Evolutionary conservation across 495 filamentous ascomycete species (phyloP), one percentile per base, ranked within the genome.

Genomic region (Penicillium lividum): DNA sequence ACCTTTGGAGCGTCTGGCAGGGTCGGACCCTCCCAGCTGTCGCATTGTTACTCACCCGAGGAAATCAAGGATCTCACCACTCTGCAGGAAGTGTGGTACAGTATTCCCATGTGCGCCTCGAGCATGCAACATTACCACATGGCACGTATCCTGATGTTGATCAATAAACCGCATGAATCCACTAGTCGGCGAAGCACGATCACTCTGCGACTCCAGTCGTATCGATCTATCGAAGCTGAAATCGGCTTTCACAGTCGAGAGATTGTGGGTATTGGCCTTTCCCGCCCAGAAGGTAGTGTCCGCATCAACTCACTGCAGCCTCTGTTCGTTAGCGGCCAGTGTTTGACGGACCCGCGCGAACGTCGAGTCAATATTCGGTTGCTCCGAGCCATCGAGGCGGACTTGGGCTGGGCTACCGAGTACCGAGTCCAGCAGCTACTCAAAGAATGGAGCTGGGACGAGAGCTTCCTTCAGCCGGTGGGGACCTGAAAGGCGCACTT

Each of bases 61-160:
- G 69, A 72, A 48, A 57, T 50, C 27, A 69, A 69, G 34, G 73
- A 76, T 18, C 55, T 66, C 29, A 51, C 62, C 28, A 69, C 77
- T 0, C 75, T 88, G 51, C 76, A 80, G 2, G 85, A 87, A 68
- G 74, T 84, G 18, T 88, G 85, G 85, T 81, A 82, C 62, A 84
- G 81, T 58, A 74, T 84, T 3, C 80, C 84, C 3, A 85, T 86
- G 78, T 86, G 83, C 70, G 81, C 80, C 1, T 84, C 83, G 5
- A 81, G 81, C 9, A 86, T 86, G 82, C 84, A 87, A 64, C 77
- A 78, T 58, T 88, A 85, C 62, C 84, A 88, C 61, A 85, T 88
- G 80, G 81, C 82, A 0, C 82, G 81, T 45, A 85, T 85, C 31
- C 72, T 86, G 43, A 71, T 88, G 11, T 74, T 86, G 9, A 79